A percentile compares a stretch with the other conserved stretches of the same genome.
Conservation (phyloP, 1,139 yeast species). For the Blastobotrys serpentis region DNA sequence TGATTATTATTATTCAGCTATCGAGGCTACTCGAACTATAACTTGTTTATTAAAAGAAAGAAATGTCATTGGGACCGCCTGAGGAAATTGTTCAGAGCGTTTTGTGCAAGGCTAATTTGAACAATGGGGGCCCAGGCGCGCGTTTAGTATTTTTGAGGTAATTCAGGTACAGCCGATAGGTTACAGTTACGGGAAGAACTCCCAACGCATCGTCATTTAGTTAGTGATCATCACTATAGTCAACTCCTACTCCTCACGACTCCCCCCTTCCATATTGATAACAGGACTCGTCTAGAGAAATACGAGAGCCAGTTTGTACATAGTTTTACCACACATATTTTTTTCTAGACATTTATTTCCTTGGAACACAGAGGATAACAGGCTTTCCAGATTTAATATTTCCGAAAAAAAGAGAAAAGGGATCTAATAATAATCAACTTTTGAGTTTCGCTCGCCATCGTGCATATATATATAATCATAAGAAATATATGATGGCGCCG, state of each 20-base stretch:
- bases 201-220: not conserved
- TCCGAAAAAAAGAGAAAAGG: not conserved
- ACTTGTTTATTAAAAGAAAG: too few relatives aligned
- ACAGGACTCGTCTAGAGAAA: too few relatives aligned
- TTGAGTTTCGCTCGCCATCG: conserved; percentile 2
- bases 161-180: conserved; percentile 3
- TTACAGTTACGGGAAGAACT: not conserved
- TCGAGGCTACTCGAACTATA: too few relatives aligned
- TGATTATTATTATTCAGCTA: too few relatives aligned
- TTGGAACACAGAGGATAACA: too few relatives aligned
- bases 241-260: not conserved
- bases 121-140: conserved; percentile 2
- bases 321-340: too few relatives aligned
- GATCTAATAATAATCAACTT: not conserved
- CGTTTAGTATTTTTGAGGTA: not conserved
- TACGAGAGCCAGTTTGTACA: too few relatives aligned
- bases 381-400: too few relatives aligned
- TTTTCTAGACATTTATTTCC: too few relatives aligned
- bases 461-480: not conserved
- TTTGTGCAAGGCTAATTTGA: too few relatives aligned
- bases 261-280: not conserved
- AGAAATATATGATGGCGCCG: conserved; percentile 1
- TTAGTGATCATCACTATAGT: not conserved
- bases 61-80: too few relatives aligned
- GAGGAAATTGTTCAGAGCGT: too few relatives aligned